A percentile compares a stretch with the other conserved stretches of the same genome.
Evolutionary conservation across 140 eudicot species (phyloP).

Genomic region (Bidens hawaiensis): DNA sequence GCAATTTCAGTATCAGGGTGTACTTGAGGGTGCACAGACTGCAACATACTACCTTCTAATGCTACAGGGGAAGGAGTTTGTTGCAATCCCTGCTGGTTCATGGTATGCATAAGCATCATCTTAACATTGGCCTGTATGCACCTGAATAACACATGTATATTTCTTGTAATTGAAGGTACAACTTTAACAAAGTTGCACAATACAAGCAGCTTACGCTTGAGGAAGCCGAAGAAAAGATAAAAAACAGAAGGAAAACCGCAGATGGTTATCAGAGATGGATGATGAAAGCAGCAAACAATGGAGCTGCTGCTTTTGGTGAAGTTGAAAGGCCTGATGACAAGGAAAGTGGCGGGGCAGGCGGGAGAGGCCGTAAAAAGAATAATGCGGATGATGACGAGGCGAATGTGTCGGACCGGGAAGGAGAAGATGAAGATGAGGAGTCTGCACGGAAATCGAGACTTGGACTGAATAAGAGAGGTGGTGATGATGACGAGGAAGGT

Average conservation of each 20-base stretch:
- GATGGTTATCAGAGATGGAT: slow-evolving; percentile 98
- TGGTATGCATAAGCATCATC: slow-evolving; percentile 42
- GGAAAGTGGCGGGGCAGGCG: slow-evolving; percentile 66
- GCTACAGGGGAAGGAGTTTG: slow-evolving; percentile 97
- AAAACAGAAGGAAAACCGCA: slow-evolving; percentile 86
- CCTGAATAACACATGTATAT: not conserved
- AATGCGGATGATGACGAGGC: slow-evolving; percentile 64
- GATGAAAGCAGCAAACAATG: slow-evolving; percentile 96
- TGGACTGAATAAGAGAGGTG: slow-evolving; percentile 72
- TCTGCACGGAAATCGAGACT: slow-evolving; percentile 69
- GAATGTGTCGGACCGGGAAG: slow-evolving; percentile 82
- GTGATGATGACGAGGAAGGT: slow-evolving; percentile 96
- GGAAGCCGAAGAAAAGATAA: slow-evolving; percentile 97
- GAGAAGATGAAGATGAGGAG: slow-evolving; percentile 95
- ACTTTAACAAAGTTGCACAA: slow-evolving; percentile 93
- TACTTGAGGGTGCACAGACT: slow-evolving; percentile 91
- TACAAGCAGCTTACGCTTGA: slow-evolving; percentile 95
- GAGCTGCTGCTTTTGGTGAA: slow-evolving; percentile 95
- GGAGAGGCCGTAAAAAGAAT: slow-evolving; percentile 69
- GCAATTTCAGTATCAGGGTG: slow-evolving; percentile 80
- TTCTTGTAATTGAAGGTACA: slow-evolving; percentile 50
- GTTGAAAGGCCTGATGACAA: slow-evolving; percentile 60
- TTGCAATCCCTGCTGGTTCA: slow-evolving; percentile 96
- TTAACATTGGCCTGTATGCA: not conserved
- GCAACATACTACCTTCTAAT: slow-evolving; percentile 89